Evolutionary conservation across 306 rosid genomes (phyloP).

Genomic region (Trifolium pratense): DNA sequence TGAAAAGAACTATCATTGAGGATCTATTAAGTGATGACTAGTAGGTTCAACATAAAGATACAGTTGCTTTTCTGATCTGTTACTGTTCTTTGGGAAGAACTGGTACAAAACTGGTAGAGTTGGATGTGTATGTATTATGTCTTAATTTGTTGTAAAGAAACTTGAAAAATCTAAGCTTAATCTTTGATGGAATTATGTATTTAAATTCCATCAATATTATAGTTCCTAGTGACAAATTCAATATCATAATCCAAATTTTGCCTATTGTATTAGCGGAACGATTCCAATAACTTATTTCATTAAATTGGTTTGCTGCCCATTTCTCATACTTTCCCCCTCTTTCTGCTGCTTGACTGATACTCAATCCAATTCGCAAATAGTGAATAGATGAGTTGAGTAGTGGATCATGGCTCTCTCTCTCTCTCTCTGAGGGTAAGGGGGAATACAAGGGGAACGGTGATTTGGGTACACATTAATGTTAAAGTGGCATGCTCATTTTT

Average conservation of each 20-base stretch:
- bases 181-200: conserved; percentile 3
- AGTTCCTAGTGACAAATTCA: conserved; percentile 21
- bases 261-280: background rate
- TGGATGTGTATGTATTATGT: conserved; percentile 46
- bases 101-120: conserved; percentile 30
- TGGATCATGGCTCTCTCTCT: background rate
- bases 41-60: conserved; percentile 37
- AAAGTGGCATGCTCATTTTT: background rate
- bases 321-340: background rate
- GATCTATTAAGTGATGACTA: conserved; percentile 9
- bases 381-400: conserved; percentile 3
- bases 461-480: background rate
- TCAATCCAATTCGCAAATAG: background rate
- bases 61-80: conserved; percentile 40
- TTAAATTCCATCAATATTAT: conserved; percentile 9
- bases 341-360: background rate
- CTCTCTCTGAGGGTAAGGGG: background rate
- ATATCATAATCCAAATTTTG: conserved; percentile 15
- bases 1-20: conserved; percentile 23
- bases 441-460: background rate
- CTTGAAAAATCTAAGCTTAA: background rate
- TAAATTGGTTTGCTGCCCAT: background rate
- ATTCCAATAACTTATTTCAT: conserved; percentile 4
- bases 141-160: conserved; percentile 36
- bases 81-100: conserved; percentile 28